phyloP scores from a whole-genome alignment of 2,329 filamentous ascomycete species.

The Colletotrichum sublineola region DNA sequence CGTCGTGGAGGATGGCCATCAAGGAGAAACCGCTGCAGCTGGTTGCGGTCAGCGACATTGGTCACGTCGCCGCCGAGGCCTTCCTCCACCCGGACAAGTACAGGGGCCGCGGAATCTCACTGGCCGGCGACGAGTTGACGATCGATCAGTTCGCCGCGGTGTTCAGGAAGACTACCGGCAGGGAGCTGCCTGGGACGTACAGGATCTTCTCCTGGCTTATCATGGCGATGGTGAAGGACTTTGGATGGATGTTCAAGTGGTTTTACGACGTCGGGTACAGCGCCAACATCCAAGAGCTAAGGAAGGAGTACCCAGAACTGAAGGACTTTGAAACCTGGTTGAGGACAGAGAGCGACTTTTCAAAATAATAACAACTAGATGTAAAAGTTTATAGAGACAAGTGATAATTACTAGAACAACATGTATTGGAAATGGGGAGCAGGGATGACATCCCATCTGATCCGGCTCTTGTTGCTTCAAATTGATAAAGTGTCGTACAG shows the following conservation, averaged over 20 bases:
- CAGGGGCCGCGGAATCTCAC: conserved; percentile 49
- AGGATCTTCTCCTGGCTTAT: conserved; percentile 48
- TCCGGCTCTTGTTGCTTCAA: not conserved
- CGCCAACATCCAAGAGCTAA: conserved; percentile 50
- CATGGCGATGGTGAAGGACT: conserved; percentile 49
- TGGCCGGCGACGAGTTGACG: conserved; percentile 58
- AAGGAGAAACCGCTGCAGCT: conserved; percentile 52
- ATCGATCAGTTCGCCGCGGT: conserved; percentile 49
- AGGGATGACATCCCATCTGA: too few relatives aligned
- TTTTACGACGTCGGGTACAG: conserved; percentile 53
- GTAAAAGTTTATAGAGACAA: not conserved
- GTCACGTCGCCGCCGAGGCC: conserved; percentile 54
- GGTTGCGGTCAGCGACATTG: conserved; percentile 54
- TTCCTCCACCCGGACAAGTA: conserved; percentile 51
- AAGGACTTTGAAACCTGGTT: conserved; percentile 48
- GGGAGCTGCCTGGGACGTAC: conserved; percentile 49
- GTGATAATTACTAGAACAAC: not conserved
- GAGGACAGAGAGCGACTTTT: conserved; percentile 74
- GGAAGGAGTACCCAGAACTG: conserved; percentile 47
- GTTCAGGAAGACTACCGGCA: conserved; percentile 51
- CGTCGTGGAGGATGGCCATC: conserved; percentile 50
- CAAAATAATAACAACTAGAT: conserved; percentile 19
- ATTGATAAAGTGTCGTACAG: rapidly evolving
- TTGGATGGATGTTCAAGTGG: conserved; percentile 55
- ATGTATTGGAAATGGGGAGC: not conserved